Conservation (phyloP, 441 rosid species). For the Theobroma grandiflorum region DNA sequence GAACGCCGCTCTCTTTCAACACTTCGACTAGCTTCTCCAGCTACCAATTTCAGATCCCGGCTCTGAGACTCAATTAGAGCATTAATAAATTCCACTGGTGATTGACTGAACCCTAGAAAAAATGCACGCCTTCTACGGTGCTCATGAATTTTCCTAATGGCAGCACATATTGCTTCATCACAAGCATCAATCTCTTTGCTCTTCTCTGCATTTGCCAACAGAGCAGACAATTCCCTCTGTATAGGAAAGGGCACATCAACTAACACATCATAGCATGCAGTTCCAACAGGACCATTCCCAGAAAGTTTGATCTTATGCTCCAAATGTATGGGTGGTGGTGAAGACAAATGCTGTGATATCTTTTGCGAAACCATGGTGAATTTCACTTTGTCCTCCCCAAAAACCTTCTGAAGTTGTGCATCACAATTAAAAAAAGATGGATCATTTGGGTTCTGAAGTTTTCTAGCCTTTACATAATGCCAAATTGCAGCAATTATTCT, state of each 20-base stretch:
- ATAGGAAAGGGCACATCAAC: conserved; percentile 91
- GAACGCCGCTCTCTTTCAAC: conserved; percentile 86
- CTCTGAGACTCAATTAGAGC: conserved; percentile 91
- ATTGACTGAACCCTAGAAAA: conserved; percentile 95
- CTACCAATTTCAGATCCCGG: conserved; percentile 82
- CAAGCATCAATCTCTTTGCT: conserved; percentile 91
- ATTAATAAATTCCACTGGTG: conserved; percentile 94
- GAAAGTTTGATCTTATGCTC: conserved; percentile 94
- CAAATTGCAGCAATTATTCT: conserved; percentile 92
- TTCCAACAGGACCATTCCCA: conserved; percentile 80
- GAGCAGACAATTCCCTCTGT: conserved; percentile 80
- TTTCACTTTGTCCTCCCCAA: conserved; percentile 88
- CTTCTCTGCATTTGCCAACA: conserved; percentile 86
- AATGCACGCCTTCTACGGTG: conserved; percentile 91
- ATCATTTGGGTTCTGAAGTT: conserved; percentile 85
- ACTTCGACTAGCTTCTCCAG: conserved; percentile 87
- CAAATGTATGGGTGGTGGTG: conserved; percentile 89
- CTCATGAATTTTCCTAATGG: conserved; percentile 90
- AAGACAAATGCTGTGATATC: conserved; percentile 75
- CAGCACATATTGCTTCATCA: conserved; percentile 88
- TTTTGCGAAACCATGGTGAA: conserved; percentile 86
- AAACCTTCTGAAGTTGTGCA: conserved; percentile 85
- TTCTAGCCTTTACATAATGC: conserved; percentile 97
- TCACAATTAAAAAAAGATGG: conserved; percentile 88
- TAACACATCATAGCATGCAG: conserved; percentile 91